A percentile compares a stretch with the other conserved stretches of the same genome.
phyloP scores from a whole-genome alignment of 1,284 basidiomycete species.

The Sphagnurus paluster region DNA sequence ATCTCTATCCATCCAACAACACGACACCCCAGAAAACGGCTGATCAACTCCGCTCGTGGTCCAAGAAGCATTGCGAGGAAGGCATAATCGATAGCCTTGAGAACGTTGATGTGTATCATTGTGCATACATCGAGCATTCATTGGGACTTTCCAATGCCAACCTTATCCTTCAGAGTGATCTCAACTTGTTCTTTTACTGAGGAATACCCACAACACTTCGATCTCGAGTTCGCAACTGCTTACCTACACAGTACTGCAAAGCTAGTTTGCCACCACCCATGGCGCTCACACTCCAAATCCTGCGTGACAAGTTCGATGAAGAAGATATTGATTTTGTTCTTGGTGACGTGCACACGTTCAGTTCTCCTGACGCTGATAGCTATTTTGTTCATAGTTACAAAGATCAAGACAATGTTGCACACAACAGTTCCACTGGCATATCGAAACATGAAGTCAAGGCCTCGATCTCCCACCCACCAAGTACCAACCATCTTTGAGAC shows the following conservation, averaged over 20 bases:
- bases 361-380: too few relatives aligned
- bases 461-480: too few relatives aligned
- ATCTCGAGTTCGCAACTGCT: not conserved
- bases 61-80: not conserved
- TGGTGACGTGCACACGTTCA: too few relatives aligned
- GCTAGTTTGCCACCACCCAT: slow-evolving; percentile 1
- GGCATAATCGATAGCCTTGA: not conserved
- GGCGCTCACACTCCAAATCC: slow-evolving; percentile 1
- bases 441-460: too few relatives aligned
- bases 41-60: not conserved
- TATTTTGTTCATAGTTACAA: too few relatives aligned
- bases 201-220: slow-evolving; percentile 5
- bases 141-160: not conserved
- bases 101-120: slow-evolving; percentile 2
- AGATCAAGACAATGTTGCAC: too few relatives aligned
- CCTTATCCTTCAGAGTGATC: not conserved
- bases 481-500: too few relatives aligned
- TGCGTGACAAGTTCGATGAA: slow-evolving; percentile 10
- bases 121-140: not conserved
- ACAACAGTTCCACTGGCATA: too few relatives aligned
- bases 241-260: slow-evolving; percentile 6
- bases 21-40: not conserved
- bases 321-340: slow-evolving; percentile 11
- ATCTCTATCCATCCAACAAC: slow-evolving; percentile 14
- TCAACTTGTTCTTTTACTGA: slow-evolving; percentile 7